These are phyloP conservation scores for Suhomyces atakaporum DNA, from an alignment of 1,139 yeast genomes.

Conservation along the genomic window DNA sequence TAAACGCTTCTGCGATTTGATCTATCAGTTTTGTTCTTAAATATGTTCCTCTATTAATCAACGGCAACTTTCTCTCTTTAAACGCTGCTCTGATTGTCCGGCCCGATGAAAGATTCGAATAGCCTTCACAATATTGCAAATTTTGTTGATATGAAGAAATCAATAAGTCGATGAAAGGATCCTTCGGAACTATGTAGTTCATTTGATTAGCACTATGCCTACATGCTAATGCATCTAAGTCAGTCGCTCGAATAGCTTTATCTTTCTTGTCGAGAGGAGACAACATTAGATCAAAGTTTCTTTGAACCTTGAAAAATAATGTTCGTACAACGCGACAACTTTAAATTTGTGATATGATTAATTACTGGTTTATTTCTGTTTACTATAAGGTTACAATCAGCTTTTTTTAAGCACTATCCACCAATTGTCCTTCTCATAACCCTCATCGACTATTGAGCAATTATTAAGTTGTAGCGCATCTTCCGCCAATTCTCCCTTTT, in stretches of 20 bases:
- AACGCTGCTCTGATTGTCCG: conserved; percentile 45
- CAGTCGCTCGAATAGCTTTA: conserved; percentile 67
- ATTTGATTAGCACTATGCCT: conserved; percentile 58
- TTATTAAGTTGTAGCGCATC: conserved; percentile 75
- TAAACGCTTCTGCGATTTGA: conserved; percentile 50
- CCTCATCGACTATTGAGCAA: conserved; percentile 57
- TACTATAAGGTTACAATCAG: too few species aligned
- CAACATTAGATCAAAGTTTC: conserved; percentile 25
- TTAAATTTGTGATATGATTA: too few species aligned
- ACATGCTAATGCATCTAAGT: conserved; percentile 81
- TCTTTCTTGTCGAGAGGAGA: conserved; percentile 45
- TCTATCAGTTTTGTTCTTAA: conserved; percentile 70
- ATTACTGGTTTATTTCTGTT: too few species aligned
- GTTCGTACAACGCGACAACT: too few species aligned
- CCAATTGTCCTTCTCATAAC: conserved; percentile 96
- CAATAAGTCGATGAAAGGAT: conserved; percentile 48
- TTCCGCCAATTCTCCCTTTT: conserved; percentile 74
- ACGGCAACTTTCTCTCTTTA: conserved; percentile 61
- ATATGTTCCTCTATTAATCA: conserved; percentile 82
- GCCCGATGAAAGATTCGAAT: conserved; percentile 41
- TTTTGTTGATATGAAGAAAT: conserved; percentile 42
- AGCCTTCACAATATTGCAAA: conserved; percentile 42
- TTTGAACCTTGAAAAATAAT: not conserved
- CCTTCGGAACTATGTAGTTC: conserved; percentile 54
- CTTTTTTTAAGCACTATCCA: conserved; percentile 51